Percentiles rank a stretch among this genome's conserved stretches.
phyloP scores from a whole-genome alignment of 768 basidiomycete species.

The Leucocoprinus birnbaumii region DNA sequence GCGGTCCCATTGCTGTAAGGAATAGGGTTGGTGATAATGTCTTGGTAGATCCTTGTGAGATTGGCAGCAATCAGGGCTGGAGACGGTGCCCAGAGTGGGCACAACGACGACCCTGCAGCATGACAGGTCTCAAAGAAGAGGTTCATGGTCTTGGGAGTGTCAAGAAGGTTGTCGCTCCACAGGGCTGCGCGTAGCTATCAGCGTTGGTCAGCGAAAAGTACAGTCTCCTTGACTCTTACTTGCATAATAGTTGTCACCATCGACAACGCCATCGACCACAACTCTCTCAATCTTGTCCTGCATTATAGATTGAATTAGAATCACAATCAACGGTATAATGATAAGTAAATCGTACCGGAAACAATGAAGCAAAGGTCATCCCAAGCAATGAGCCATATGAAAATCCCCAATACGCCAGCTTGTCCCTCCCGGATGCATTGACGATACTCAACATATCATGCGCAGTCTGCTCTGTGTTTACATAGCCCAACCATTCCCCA shows the following conservation, averaged over 20 bases:
- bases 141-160: constrained; percentile 33
- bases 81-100: constrained; percentile 36
- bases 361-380: constrained; percentile 19
- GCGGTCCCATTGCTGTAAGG: constrained; percentile 26
- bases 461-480: constrained; percentile 35
- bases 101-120: constrained; percentile 30
- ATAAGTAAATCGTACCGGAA: constrained; percentile 14
- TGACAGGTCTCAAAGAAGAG: constrained; percentile 34
- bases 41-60: constrained; percentile 28
- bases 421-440: constrained; percentile 26
- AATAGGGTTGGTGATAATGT: constrained; percentile 28
- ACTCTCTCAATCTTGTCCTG: constrained; percentile 37
- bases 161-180: constrained; percentile 32
- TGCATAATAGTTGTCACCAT: constrained; percentile 36
- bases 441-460: constrained; percentile 34
- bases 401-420: constrained; percentile 32
- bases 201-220: not conserved
- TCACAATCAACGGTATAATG: not conserved
- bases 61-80: constrained; percentile 31
- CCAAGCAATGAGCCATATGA: constrained; percentile 24
- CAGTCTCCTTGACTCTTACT: constrained; percentile 18
- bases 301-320: no score
- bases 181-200: constrained; percentile 23
- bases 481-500: constrained; percentile 24
- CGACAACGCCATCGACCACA: constrained; percentile 38